These are phyloP conservation scores for Apiotrichum brassicae DNA, from an alignment of 1,284 basidiomycete genomes.

Conservation along the genomic window DNA sequence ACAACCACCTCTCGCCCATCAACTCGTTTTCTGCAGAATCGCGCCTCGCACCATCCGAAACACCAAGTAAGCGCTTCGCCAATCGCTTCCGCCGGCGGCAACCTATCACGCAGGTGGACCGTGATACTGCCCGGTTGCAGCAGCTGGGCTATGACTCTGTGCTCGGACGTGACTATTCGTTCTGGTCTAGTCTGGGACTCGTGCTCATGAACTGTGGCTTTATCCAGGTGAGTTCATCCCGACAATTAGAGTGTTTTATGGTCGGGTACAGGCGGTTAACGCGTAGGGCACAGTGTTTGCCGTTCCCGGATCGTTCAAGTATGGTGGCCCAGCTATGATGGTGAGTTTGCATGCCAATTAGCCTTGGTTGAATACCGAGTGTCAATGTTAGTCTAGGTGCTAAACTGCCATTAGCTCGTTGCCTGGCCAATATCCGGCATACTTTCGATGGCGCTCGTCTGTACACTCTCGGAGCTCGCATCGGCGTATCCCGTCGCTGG, in stretches of 20 bases:
- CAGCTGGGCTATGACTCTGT: slow-evolving; percentile 45
- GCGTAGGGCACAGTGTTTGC: slow-evolving; percentile 41
- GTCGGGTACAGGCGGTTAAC: neutral
- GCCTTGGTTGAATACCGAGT: too few relatives aligned
- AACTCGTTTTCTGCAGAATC: neutral
- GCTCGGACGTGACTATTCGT: slow-evolving; percentile 43
- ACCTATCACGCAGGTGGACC: slow-evolving; percentile 24
- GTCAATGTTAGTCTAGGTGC: too few relatives aligned
- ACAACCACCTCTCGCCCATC: neutral
- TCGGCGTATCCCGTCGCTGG: slow-evolving; percentile 46
- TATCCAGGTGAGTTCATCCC: slow-evolving; percentile 30
- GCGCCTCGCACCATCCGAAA: neutral
- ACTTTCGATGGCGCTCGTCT: slow-evolving; percentile 33
- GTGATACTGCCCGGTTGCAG: slow-evolving; percentile 36
- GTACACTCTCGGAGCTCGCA: slow-evolving; percentile 40
- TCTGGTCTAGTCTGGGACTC: slow-evolving; percentile 44
- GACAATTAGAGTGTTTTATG: neutral
- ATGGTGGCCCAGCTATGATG: slow-evolving; percentile 44
- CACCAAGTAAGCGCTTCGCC: neutral
- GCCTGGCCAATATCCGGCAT: slow-evolving; percentile 44
- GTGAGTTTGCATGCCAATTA: too few relatives aligned
- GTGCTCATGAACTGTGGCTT: slow-evolving; percentile 41
- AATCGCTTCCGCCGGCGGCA: slow-evolving; percentile 2
- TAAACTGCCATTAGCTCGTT: slow-evolving; percentile 26
- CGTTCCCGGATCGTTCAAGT: slow-evolving; percentile 39